Percentiles rank a stretch among this genome's conserved stretches.
Evolutionary conservation across 108 stramenopile genomes (phyloP).

Genomic region (Cyclostephanos invisitatus): DNA sequence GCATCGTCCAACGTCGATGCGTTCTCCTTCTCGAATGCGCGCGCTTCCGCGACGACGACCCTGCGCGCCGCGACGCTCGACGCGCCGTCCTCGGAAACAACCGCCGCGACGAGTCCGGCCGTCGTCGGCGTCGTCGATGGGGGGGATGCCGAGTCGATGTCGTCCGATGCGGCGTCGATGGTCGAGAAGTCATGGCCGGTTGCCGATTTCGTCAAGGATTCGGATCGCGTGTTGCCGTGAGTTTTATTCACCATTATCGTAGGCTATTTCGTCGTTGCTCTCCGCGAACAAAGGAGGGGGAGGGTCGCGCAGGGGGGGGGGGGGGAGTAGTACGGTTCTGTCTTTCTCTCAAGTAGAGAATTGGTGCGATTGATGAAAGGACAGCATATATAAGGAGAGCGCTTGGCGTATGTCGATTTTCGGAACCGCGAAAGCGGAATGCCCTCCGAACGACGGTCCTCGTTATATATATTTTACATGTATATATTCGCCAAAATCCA

Average conservation of each 20-base stretch:
- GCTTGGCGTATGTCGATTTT: slow-evolving; percentile 24
- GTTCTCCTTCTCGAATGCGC: slow-evolving; percentile 23
- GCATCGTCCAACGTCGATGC: slow-evolving; percentile 14
- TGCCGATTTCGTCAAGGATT: slow-evolving; percentile 44
- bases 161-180: slow-evolving; percentile 3
- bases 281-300: no score
- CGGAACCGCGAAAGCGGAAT: slow-evolving; percentile 44
- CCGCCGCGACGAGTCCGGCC: no score
- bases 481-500: slow-evolving; percentile 36
- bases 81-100: slow-evolving; percentile 24
- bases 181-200: slow-evolving; percentile 36
- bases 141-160: not conserved
- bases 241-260: slow-evolving; percentile 10
- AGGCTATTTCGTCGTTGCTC: no score
- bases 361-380: slow-evolving; percentile 28
- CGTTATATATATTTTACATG: no score
- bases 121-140: not conserved
- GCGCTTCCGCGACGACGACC: not conserved
- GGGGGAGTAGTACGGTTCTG: no score
- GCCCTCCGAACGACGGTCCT: slow-evolving; percentile 34
- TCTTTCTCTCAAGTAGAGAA: no score
- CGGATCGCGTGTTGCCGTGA: slow-evolving; percentile 45
- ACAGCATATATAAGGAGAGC: slow-evolving; percentile 23
- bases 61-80: slow-evolving; percentile 35
- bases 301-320: no score